A percentile compares a stretch with the other conserved stretches of the same genome.
phyloP scores from a whole-genome alignment of 2,329 filamentous ascomycete genomes.

The Colletotrichum noveboracense region DNA sequence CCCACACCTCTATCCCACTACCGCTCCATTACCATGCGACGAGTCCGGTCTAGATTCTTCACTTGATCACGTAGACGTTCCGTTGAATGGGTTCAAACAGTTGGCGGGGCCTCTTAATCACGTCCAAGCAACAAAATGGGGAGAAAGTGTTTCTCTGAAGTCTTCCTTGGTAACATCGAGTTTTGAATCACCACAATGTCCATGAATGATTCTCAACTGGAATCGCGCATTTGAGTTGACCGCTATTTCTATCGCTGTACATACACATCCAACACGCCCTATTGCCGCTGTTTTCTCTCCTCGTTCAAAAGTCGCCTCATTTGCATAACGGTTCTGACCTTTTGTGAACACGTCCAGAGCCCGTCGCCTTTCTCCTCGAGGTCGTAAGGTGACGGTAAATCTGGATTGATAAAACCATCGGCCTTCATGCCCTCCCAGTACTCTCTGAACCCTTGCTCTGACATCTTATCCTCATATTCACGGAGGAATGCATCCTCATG shows the following conservation, averaged over 20 bases:
- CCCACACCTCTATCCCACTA: neutral
- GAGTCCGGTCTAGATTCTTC: accelerated
- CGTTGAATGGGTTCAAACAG: too few relatives aligned
- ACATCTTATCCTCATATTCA: neutral
- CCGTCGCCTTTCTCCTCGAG: accelerated
- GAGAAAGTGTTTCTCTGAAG: accelerated
- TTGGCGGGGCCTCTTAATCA: neutral
- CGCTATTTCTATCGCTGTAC: neutral
- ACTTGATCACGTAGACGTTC: neutral
- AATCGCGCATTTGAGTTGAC: accelerated
- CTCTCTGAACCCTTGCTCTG: neutral
- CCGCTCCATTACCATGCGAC: neutral
- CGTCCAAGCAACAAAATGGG: accelerated
- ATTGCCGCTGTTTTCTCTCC: neutral
- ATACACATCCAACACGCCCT: neutral
- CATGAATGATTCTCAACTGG: accelerated
- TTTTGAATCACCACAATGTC: accelerated
- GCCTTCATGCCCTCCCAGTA: neutral
- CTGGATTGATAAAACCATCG: neutral
- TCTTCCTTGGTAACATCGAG: accelerated
- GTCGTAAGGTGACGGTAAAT: neutral
- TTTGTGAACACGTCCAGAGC: neutral
- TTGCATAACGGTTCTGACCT: too few relatives aligned
- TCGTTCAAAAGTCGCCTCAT: neutral
- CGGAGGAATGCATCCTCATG: neutral